Percentiles rank a stretch among this genome's conserved stretches.
Conservation (phyloP, 2,329 filamentous ascomycete genomes). For the Zymoseptoria passerinii region DNA sequence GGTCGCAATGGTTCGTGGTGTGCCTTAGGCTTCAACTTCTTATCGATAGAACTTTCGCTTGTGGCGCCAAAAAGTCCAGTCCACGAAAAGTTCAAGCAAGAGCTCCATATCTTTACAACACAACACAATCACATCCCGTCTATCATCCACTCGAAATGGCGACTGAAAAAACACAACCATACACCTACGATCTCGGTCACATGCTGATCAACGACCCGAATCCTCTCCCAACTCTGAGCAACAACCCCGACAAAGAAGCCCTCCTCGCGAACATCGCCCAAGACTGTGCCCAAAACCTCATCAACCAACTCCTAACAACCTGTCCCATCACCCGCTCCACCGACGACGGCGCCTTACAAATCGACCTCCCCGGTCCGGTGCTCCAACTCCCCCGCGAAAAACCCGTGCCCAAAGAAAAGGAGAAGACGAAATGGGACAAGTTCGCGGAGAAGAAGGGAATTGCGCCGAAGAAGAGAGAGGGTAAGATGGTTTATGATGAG, state of each 20-base stretch:
- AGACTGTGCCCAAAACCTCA: constrained; percentile 81
- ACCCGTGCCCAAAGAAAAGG: constrained; percentile 70
- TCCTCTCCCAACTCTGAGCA: constrained; percentile 53
- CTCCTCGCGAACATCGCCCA: constrained; percentile 67
- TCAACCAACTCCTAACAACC: constrained; percentile 89
- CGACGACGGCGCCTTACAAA: constrained; percentile 56
- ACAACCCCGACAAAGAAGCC: constrained; percentile 46
- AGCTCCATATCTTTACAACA: neutral
- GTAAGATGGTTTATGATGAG: constrained; percentile 78
- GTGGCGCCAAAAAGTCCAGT: neutral
- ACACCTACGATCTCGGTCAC: constrained; percentile 85
- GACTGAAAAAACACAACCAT: constrained; percentile 66
- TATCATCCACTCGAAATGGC: constrained; percentile 2
- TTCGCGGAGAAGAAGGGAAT: constrained; percentile 98
- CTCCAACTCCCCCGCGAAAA: constrained; percentile 84
- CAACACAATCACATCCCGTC: neutral
- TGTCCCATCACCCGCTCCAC: constrained; percentile 66
- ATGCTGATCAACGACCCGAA: constrained; percentile 83
- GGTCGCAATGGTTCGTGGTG: neutral
- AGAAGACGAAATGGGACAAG: constrained; percentile 87
- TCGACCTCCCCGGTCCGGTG: constrained; percentile 62
- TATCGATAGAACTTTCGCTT: neutral
- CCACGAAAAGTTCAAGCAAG: neutral
- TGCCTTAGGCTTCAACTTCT: neutral
- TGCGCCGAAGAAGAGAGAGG: constrained; percentile 74